phyloP scores from a whole-genome alignment of 2,329 filamentous ascomycete species.

The Trichoderma lentiforme region DNA sequence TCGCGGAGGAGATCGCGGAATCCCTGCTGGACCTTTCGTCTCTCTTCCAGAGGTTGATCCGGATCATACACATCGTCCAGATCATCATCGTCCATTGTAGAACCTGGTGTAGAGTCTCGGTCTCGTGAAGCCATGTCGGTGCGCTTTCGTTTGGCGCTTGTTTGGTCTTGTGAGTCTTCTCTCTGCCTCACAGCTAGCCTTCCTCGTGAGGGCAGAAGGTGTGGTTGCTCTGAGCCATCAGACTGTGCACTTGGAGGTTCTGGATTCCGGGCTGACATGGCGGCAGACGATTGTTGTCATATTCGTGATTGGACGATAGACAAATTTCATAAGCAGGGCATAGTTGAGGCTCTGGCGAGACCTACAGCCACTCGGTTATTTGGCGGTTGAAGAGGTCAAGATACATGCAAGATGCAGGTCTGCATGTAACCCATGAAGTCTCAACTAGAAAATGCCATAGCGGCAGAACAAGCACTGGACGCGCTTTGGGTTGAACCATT shows the following conservation, averaged over 20 bases:
- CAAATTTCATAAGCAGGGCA: neutral
- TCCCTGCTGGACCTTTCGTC: slow-evolving; percentile 65
- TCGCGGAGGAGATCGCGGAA: slow-evolving; percentile 64
- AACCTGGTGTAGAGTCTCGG: slow-evolving; percentile 16
- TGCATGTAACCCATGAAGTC: neutral
- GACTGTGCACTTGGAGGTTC: slow-evolving; percentile 21
- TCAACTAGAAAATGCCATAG: neutral
- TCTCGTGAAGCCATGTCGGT: slow-evolving; percentile 25
- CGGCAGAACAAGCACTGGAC: neutral
- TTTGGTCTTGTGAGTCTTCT: slow-evolving; percentile 22
- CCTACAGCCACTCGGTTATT: neutral
- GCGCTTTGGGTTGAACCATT: neutral
- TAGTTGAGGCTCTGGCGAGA: neutral
- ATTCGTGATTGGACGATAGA: neutral
- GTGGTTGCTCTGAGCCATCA: slow-evolving; percentile 24
- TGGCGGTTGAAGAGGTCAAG: neutral
- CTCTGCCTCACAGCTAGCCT: slow-evolving; percentile 28
- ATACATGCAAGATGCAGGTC: neutral
- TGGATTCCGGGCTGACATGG: slow-evolving; percentile 18
- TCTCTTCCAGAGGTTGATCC: slow-evolving; percentile 72
- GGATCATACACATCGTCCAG: slow-evolving; percentile 65
- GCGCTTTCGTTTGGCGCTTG: slow-evolving; percentile 33
- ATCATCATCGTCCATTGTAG: slow-evolving; percentile 17
- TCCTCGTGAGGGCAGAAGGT: slow-evolving; percentile 20
- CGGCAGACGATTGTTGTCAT: slow-evolving; percentile 28